phyloP scores from a whole-genome alignment of 169 alveolate species.

The Plasmodium berghei region DNA sequence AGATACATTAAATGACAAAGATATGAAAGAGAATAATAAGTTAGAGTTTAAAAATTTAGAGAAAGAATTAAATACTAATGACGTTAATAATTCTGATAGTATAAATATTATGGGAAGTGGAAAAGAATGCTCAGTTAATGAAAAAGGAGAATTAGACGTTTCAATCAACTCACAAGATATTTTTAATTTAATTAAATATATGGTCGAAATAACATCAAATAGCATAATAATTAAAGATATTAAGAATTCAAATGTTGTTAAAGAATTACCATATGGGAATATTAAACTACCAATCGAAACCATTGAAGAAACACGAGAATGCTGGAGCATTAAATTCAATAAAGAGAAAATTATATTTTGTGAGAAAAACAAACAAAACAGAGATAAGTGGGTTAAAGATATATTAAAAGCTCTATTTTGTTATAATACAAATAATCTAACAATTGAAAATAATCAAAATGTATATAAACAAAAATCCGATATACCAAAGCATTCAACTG shows the following conservation, averaged over 20 bases:
- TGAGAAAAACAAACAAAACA: conserved; percentile 60
- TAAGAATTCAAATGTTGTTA: conserved; percentile 30
- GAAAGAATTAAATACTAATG: conserved; percentile 43
- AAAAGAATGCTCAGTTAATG: conserved; percentile 51
- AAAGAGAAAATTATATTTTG: conserved; percentile 55
- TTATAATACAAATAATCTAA: conserved; percentile 73
- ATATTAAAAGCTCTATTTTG: conserved; percentile 71
- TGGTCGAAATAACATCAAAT: conserved; percentile 51
- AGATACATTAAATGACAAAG: neutral
- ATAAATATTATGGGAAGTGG: conserved; percentile 27
- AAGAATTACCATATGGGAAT: conserved; percentile 25
- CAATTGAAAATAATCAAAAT: conserved; percentile 15
- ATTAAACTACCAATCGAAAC: conserved; percentile 70
- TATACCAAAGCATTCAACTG: conserved; percentile 72
- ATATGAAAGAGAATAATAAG: conserved; percentile 11
- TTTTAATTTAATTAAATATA: conserved; percentile 47
- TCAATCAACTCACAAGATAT: conserved; percentile 54
- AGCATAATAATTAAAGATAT: conserved; percentile 46
- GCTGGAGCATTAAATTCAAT: conserved; percentile 47
- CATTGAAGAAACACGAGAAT: conserved; percentile 73
- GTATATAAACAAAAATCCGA: conserved; percentile 8
- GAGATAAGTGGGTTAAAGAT: conserved; percentile 65
- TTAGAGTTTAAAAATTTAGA: conserved; percentile 56
- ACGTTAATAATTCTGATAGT: conserved; percentile 11
- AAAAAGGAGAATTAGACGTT: conserved; percentile 42